Base-by-base conservation (phyloP, 192 early-diverging fungal genomes). In the Phlyctochytrium planicorne region DNA sequence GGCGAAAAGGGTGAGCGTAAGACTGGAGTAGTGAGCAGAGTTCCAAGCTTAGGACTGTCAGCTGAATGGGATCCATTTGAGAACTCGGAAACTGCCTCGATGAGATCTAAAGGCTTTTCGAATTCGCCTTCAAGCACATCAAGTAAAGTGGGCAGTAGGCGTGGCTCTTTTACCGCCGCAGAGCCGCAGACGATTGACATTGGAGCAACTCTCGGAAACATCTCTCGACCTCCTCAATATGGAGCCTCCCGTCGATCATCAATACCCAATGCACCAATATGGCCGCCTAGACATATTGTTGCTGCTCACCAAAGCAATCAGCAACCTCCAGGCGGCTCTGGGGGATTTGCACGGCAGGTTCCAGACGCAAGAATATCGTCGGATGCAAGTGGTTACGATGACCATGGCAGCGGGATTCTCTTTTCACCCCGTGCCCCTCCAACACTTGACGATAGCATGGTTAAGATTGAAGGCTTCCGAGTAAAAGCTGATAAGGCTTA, bases 1-100 rank as follows among this genome's bases (percentile, higher is more conserved):
- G 74, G 78, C 0, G 71, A 79, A 37, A 73, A 68, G 31, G 78
- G 78, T 1, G 78, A 79, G 47, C 70, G 78, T 23, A 65, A 63
- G 31, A 62, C 40, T 33, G 70, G 50, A 3, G 25, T 75, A 2
- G 67, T 68, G 27, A 73, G 71, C 53, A 62, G 78, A 14, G 63
- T 64, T 17, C 74, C 78, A 1, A 72, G 69, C 24, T 27, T 75
- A 32, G 65, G 65, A 17, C 53, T 64, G 30, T 69, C 72, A n/a
- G 30, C 61, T 2, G 74, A 76, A 40, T 79, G 67, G 73, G 68
- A 76, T 52, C 71, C 60, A 14, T 76, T 72, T 68, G 76, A 64
- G 2, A 66, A 74, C 14, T 12, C 14, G 10, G 16, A 57, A 10
- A 27, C 55, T 57, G 27, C 14, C 27, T 29, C 16, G 20, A 24